Conservation (phyloP, 768 basidiomycete species). For the Leucocoprinus leucothites region DNA sequence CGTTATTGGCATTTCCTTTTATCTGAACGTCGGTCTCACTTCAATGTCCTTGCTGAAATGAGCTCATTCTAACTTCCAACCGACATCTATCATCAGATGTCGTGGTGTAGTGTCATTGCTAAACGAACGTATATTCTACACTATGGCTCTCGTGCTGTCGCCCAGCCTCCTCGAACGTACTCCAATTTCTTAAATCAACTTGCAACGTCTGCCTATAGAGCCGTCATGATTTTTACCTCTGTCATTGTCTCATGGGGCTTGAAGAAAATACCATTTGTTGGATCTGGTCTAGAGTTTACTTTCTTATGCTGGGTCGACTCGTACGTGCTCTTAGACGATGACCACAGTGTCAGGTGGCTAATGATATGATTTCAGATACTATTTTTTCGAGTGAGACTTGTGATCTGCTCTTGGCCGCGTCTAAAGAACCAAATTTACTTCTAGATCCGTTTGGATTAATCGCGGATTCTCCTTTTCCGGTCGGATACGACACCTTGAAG, state of each 20-base stretch:
- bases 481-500: slow-evolving; percentile 74
- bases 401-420: neutral
- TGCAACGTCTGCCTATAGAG: slow-evolving; percentile 78
- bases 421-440: neutral
- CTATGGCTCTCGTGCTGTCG: slow-evolving; percentile 57
- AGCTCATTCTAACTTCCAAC: neutral
- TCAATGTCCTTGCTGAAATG: neutral
- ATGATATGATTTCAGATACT: slow-evolving; percentile 55
- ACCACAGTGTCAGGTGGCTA: neutral
- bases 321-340: slow-evolving; percentile 44
- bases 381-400: slow-evolving; percentile 77
- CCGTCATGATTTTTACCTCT: slow-evolving; percentile 79
- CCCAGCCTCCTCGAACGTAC: slow-evolving; percentile 56
- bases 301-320: slow-evolving; percentile 87
- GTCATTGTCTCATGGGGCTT: slow-evolving; percentile 66
- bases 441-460: slow-evolving; percentile 76
- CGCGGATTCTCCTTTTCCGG: slow-evolving; percentile 66
- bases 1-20: slow-evolving; percentile 70
- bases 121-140: slow-evolving; percentile 71
- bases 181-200: slow-evolving; percentile 69
- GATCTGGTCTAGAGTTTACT: slow-evolving; percentile 55
- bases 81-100: slow-evolving; percentile 50
- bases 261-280: slow-evolving; percentile 60
- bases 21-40: slow-evolving; percentile 67
- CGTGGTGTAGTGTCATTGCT: slow-evolving; percentile 77